A percentile compares a stretch with the other conserved stretches of the same genome.
Evolutionary conservation across 2,329 filamentous ascomycete genomes (phyloP).

Genomic region (Trichoderma sp.): DNA sequence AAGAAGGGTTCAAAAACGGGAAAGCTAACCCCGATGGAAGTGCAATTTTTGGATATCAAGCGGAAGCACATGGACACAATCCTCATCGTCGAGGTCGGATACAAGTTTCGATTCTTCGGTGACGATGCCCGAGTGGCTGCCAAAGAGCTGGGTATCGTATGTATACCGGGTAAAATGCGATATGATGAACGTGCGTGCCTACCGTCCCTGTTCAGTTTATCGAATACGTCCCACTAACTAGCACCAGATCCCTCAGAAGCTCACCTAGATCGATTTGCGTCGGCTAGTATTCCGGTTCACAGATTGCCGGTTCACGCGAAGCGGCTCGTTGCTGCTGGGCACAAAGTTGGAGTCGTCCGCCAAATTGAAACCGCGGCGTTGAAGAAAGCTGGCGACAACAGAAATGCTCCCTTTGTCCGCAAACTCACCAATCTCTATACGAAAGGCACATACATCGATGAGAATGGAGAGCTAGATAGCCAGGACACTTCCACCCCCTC

Average conservation of each 20-base stretch:
- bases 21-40: constrained; percentile 92
- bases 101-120: constrained; percentile 97
- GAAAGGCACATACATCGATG: constrained; percentile 96
- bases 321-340: constrained; percentile 82
- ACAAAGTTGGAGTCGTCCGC: constrained; percentile 93
- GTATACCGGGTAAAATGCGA: constrained; percentile 90
- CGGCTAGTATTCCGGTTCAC: constrained; percentile 91
- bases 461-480: constrained; percentile 74
- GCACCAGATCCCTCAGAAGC: constrained; percentile 75
- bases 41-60: constrained; percentile 93
- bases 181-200: constrained; percentile 75
- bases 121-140: constrained; percentile 88
- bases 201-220: background rate
- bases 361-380: constrained; percentile 94
- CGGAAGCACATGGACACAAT: constrained; percentile 84
- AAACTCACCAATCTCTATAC: constrained; percentile 97
- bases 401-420: constrained; percentile 85
- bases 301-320: constrained; percentile 91
- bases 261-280: constrained; percentile 87
- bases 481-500: constrained; percentile 45
- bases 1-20: constrained; percentile 69
- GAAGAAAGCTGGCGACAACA: constrained; percentile 92
- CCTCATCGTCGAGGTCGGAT: constrained; percentile 91
- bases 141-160: constrained; percentile 90
- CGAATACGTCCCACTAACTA: background rate